These are phyloP conservation scores for Aspergillus clavatus DNA, from an alignment of 2,329 filamentous ascomycete genomes.

Conservation along the genomic window DNA sequence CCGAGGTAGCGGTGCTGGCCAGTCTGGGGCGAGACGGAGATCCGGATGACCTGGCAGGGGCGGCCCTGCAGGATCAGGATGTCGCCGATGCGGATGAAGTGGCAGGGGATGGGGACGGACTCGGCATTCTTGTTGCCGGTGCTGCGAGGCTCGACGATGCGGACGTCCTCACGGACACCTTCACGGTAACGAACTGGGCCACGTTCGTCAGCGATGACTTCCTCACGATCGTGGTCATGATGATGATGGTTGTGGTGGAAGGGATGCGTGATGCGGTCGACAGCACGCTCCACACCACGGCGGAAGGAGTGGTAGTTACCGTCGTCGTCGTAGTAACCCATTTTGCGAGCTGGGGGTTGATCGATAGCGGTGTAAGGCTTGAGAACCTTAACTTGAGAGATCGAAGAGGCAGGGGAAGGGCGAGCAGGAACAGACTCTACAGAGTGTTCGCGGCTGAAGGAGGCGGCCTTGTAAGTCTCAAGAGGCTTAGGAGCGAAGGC, in stretches of 20 bases:
- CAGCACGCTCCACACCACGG: conserved; percentile 63
- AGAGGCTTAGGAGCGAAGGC: conserved; percentile 31
- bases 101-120: conserved; percentile 96
- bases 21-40: conserved; percentile 95
- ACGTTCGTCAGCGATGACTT: conserved; percentile 41
- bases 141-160: conserved; percentile 50
- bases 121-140: conserved; percentile 55
- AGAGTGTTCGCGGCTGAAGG: conserved; percentile 29
- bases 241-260: conserved; percentile 45
- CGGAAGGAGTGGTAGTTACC: conserved; percentile 71
- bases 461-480: conserved; percentile 40
- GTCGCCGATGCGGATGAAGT: conserved; percentile 99
- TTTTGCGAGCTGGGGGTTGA: conserved; percentile 53
- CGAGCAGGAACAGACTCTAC: conserved; percentile 31
- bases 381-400: conserved; percentile 48
- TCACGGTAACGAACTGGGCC: conserved; percentile 43
- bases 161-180: conserved; percentile 43
- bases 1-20: conserved; percentile 99
- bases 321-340: conserved; percentile 78
- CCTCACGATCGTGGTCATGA: conserved; percentile 37
- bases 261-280: conserved; percentile 61
- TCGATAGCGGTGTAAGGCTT: conserved; percentile 48
- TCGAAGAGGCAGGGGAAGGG: conserved; percentile 30
- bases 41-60: conserved; percentile 99
- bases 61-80: conserved; percentile 98